Base-by-base conservation (phyloP, 2,329 filamentous ascomycete species). In the Fusarium sp. region DNA sequence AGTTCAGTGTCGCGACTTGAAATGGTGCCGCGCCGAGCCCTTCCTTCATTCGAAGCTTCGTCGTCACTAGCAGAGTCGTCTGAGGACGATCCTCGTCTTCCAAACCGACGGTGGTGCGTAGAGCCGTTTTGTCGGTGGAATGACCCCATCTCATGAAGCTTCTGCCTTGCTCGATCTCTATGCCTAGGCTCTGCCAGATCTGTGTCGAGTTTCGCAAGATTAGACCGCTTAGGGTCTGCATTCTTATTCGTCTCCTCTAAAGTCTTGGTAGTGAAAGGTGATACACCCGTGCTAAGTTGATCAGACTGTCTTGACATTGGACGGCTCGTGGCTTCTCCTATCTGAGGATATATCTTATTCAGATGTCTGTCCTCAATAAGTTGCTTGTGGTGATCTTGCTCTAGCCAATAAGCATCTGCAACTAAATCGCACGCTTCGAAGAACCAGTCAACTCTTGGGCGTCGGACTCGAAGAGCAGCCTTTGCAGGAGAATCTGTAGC, bases 341-440 rank as follows among this genome's bases (percentile, higher is more conserved):
- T 70, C 22, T 80, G 78, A 2, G 87, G 84, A 65, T 92, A 96
- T 15, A 97, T 87, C 58, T 87, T 90, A 47, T 87, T 85, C 74
- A 93, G 93, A 72, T 92, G 83, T 15, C 89, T 88, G 77, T 97
- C 92, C 75, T 97, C 92, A 41, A 97, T 90, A 27, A 94, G 83
- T 52, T 85, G 85, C 76, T 94, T 96, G 78, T 97, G 94, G 59
- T 90, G 83, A 32, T 87, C 88, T 73, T 94, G 89, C 76, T 97
- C 93, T 22, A 96, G 81, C 96, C 96, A 99, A 74, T 94, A 93
- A 2, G 91, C 85, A 80, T 99, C 96, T 6, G 94, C 94, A 46
- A 98, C 82, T 77, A 97, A 85, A 76, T 98, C 94, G 56, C 92
- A 90, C 1, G 95, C 92, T 44, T 91, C 88, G 19, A 94, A 88